Evolutionary conservation across 179 eudicot species (phyloP).

Genomic region (Silene noctiflora): DNA sequence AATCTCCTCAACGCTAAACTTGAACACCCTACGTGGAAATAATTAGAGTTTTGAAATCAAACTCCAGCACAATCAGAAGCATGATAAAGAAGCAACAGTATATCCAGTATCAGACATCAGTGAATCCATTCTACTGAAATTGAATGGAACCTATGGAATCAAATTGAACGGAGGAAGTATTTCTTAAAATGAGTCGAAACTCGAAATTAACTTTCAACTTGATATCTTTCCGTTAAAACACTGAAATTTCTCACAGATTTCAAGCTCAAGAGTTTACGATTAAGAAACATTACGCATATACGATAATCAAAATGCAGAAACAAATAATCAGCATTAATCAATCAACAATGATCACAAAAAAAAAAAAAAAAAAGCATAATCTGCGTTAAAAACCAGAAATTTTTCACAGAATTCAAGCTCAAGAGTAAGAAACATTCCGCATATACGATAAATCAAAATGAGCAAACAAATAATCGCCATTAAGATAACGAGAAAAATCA

Average conservation of each 20-base stretch:
- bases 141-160: too few species aligned
- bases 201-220: too few species aligned
- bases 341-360: not conserved
- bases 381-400: not conserved
- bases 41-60: conserved; percentile 3
- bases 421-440: not conserved
- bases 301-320: too few species aligned
- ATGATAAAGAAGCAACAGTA: not conserved
- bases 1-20: conserved; percentile 55
- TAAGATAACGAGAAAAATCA: too few species aligned
- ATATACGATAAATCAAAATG: too few species aligned
- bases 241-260: not conserved
- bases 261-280: not conserved
- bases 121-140: not conserved
- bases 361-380: not conserved
- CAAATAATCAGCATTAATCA: not conserved
- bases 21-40: conserved; percentile 49
- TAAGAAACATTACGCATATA: not conserved
- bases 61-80: not conserved
- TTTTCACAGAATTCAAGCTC: not conserved
- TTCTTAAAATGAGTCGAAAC: not conserved
- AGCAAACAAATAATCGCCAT: not conserved
- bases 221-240: too few species aligned
- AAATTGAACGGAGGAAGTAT: not conserved
- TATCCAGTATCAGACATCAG: not conserved